Conservation (phyloP, 2,329 filamentous ascomycete species). For the Alternaria longipes region DNA sequence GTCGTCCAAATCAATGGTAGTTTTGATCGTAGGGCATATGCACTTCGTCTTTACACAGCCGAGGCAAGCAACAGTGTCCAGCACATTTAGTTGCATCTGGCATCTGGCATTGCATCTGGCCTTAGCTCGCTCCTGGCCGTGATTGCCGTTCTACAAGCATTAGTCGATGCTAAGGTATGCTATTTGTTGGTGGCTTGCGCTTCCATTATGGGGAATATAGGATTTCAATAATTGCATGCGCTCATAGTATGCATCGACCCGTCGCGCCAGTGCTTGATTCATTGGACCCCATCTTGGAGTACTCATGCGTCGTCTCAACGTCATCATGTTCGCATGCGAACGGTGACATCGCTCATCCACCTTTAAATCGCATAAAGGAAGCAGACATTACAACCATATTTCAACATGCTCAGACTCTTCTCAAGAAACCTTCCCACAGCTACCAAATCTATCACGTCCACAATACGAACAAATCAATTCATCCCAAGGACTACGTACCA, state of each 20-base stretch:
- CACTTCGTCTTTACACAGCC: neutral
- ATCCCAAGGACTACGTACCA: slow-evolving; percentile 28
- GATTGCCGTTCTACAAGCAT: neutral
- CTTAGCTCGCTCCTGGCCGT: neutral
- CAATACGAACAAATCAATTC: slow-evolving; percentile 19
- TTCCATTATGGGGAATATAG: neutral
- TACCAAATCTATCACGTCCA: slow-evolving; percentile 11
- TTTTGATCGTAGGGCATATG: neutral
- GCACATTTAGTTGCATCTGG: neutral
- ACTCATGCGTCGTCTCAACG: slow-evolving; percentile 36
- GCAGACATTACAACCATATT: neutral
- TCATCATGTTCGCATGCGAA: slow-evolving; percentile 41
- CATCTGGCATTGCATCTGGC: neutral
- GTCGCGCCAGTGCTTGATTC: slow-evolving; percentile 6
- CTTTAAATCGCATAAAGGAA: slow-evolving; percentile 25
- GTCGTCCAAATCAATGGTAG: neutral
- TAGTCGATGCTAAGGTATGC: neutral
- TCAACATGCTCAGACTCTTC: slow-evolving; percentile 46
- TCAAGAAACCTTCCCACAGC: slow-evolving; percentile 24
- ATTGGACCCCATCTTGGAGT: slow-evolving; percentile 12
- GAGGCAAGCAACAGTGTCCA: neutral
- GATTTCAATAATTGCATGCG: neutral
- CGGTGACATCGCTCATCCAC: slow-evolving; percentile 20
- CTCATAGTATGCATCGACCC: slow-evolving; percentile 8
- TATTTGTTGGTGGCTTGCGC: neutral